Percentiles rank a stretch among this genome's conserved stretches.
Evolutionary conservation across 345 rosid genomes (phyloP).

Genomic region (Pugionium cornutum): DNA sequence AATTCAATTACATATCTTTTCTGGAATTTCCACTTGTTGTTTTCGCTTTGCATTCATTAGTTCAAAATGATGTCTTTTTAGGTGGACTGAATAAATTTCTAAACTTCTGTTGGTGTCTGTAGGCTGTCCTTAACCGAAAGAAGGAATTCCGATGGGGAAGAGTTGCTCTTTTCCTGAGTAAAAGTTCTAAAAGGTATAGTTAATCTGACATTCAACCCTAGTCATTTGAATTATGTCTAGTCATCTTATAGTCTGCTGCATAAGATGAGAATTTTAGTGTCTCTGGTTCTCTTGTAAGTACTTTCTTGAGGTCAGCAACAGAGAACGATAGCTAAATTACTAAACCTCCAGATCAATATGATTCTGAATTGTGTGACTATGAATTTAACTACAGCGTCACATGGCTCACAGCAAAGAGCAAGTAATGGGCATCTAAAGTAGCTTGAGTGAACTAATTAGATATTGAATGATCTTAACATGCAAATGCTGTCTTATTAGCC

Average conservation of each 20-base stretch:
- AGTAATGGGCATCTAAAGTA: conserved; percentile 10
- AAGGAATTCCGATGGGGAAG: conserved; percentile 92
- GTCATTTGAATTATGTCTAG: background rate
- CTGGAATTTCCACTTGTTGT: background rate
- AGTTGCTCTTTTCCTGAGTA: conserved; percentile 68
- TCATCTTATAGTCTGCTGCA: conserved; percentile 16
- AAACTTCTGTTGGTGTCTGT: conserved; percentile 30
- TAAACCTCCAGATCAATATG: background rate
- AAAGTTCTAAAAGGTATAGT: conserved; percentile 65
- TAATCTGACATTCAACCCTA: conserved; percentile 2
- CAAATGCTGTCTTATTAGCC: background rate
- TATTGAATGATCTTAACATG: background rate
- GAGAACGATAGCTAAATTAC: background rate
- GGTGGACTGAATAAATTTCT: conserved; percentile 11
- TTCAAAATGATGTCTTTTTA: background rate
- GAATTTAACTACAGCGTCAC: background rate
- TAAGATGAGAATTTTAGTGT: conserved; percentile 4
- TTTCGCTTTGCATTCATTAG: conserved; percentile 2
- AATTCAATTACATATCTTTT: conserved; percentile 14
- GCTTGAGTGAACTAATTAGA: conserved; percentile 10
- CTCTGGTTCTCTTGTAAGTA: background rate
- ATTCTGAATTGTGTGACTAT: background rate
- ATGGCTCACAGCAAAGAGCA: background rate
- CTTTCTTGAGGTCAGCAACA: conserved; percentile 5
- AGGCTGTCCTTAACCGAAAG: conserved; percentile 76